Evolutionary conservation across 1,139 yeast species (phyloP).

Genomic region (Blastobotrys niveus): DNA sequence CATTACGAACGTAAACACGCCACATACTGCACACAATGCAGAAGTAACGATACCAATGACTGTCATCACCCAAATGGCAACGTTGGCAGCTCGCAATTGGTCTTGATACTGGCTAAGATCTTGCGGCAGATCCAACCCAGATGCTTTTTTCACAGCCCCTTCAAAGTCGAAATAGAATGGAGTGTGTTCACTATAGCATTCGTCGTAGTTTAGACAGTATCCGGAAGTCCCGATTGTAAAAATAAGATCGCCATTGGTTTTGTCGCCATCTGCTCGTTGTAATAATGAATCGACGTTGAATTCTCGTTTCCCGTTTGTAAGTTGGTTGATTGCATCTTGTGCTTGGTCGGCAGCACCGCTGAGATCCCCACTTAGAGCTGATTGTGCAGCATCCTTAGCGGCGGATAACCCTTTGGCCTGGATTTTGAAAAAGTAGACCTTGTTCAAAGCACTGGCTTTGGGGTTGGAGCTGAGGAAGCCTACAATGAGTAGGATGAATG

Average conservation of each 20-base stretch:
- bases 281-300: not conserved
- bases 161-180: slow-evolving; percentile 14
- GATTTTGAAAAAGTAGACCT: slow-evolving; percentile 8
- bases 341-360: too few species aligned
- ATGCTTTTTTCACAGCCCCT: slow-evolving; percentile 4
- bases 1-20: slow-evolving; percentile 6
- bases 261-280: not conserved
- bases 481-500: slow-evolving; percentile 6
- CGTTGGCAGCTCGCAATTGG: slow-evolving; percentile 5
- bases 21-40: slow-evolving; percentile 1
- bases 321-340: not conserved
- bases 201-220: slow-evolving; percentile 9
- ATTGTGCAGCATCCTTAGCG: too few species aligned
- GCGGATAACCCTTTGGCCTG: slow-evolving; percentile 3
- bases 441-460: slow-evolving; percentile 2
- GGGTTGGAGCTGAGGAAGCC: slow-evolving; percentile 10
- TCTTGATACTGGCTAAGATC: slow-evolving; percentile 9
- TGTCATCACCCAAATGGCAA: slow-evolving; percentile 11
- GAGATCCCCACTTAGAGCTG: too few species aligned
- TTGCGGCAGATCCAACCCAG: slow-evolving; percentile 6
- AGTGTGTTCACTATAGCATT: slow-evolving; percentile 9
- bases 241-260: not conserved
- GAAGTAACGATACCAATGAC: slow-evolving; percentile 5
- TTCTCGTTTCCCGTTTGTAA: not conserved
- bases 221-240: slow-evolving; percentile 13